Conservation (phyloP, 805 yeast genomes). For the Starmera quercuum region DNA sequence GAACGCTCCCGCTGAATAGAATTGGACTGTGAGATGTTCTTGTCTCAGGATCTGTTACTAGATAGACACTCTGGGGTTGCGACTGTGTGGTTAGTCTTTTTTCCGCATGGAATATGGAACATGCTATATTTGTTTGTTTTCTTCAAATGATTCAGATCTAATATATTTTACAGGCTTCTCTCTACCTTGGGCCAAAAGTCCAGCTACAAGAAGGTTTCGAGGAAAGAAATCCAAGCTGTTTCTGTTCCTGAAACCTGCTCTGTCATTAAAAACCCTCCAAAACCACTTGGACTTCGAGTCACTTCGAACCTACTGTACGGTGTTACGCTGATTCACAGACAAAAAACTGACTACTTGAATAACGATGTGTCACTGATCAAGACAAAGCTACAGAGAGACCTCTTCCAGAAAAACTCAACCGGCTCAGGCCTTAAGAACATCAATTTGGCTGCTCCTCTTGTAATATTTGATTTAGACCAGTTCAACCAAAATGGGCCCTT, state of each 20-base stretch:
- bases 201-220: slow-evolving; percentile 20
- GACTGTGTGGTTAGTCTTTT: slow-evolving; percentile 21
- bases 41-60: slow-evolving; percentile 14
- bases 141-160: slow-evolving; percentile 1
- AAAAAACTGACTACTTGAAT: slow-evolving; percentile 39
- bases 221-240: slow-evolving; percentile 25
- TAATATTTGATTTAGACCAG: neutral
- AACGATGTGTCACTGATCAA: slow-evolving; percentile 15
- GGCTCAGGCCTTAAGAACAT: slow-evolving; percentile 1
- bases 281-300: slow-evolving; percentile 21
- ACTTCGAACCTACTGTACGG: slow-evolving; percentile 39
- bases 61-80: slow-evolving; percentile 19
- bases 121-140: neutral
- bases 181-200: slow-evolving; percentile 34
- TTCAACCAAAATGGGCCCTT: neutral
- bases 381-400: slow-evolving; percentile 17
- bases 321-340: slow-evolving; percentile 36
- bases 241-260: slow-evolving; percentile 38
- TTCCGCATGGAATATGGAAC: neutral
- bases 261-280: slow-evolving; percentile 16
- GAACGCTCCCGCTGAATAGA: too few relatives aligned
- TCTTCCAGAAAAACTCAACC: slow-evolving; percentile 3
- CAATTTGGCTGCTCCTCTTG: neutral
- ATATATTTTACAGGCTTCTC: slow-evolving; percentile 19
- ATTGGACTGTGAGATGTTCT: neutral